Evolutionary conservation across 371 early-diverging fungal species (phyloP), one percentile per base, ranked within the genome.

Genomic region (Dinochytrium kinnereticum): DNA sequence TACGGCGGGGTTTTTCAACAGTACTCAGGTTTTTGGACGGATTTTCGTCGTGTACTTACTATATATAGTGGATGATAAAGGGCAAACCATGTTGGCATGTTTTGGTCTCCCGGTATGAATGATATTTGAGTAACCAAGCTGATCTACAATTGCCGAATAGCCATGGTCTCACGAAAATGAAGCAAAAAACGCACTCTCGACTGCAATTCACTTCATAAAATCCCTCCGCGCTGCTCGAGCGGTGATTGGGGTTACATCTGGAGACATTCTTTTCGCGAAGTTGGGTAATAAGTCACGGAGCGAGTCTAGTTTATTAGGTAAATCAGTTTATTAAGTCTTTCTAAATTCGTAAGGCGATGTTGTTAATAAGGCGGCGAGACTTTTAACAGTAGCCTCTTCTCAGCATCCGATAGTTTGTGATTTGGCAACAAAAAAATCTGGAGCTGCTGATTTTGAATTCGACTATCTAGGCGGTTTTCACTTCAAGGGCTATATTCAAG

Each of bases 91-190:
- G 68, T 53, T 68, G 50, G 68, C 67, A 10, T 51, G 50, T 36
- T 49, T 68, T 68, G 68, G 68, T 2, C 68, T 68, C 34, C 68
- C 68, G 7, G 68, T 68, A 51, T 51, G 68, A 13, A 51, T 26
- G 13, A 5, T 53, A 13, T 5, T 13, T 53, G 13, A 15, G 10
- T 53, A 26, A 21, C 3, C 37, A 24, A 13, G 36, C 13, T 10
- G 15, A 26, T 66, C 2, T 40, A 30, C 17, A 38, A 66, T 15
- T 21, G 24, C 2, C 15, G 24, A 10, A 44, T 13, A 68, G 68
- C 68, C 68, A 30, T 51, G 2, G 15, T 51, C 68, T 2, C 68
- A 68, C n/a, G 31, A 31, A 30, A 68, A 68, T 30, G 26, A 2
- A 17, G 5, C 68, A 1, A 53, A 26, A 2, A 3, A 30, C 2